These are phyloP conservation scores for Haplosporangium gracile DNA, from an alignment of 192 early-diverging fungal species.

Conservation along the genomic window DNA sequence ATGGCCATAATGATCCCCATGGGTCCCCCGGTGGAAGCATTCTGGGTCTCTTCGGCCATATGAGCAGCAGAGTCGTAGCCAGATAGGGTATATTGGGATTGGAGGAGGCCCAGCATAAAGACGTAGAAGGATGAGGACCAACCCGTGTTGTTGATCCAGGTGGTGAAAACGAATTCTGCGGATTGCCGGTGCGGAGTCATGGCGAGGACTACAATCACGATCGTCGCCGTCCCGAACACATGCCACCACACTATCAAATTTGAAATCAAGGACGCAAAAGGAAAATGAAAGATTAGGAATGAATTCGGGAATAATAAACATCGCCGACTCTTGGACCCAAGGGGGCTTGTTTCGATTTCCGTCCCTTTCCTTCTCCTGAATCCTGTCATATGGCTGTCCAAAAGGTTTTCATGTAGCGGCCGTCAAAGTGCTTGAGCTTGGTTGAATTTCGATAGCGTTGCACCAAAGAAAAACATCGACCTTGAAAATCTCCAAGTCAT, in stretches of 20 bases:
- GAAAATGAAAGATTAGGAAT: neutral
- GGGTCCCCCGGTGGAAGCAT: conserved; percentile 58
- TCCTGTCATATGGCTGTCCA: too few species aligned
- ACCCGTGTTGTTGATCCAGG: conserved; percentile 63
- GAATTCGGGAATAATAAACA: neutral
- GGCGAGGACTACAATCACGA: conserved; percentile 59
- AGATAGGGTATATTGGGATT: conserved; percentile 65
- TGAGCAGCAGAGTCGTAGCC: conserved; percentile 56
- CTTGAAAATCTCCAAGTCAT: neutral
- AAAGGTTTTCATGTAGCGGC: neutral
- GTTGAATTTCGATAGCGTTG: neutral
- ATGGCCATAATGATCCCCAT: conserved; percentile 57
- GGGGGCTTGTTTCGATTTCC: neutral
- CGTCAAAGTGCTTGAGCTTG: neutral
- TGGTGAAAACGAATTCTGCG: conserved; percentile 58
- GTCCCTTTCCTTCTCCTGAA: neutral
- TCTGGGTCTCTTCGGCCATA: conserved; percentile 65
- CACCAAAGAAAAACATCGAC: neutral
- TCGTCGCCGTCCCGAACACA: conserved; percentile 54
- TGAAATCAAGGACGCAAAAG: too few species aligned
- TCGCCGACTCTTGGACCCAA: too few species aligned
- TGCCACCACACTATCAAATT: conserved; percentile 40
- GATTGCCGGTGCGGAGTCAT: conserved; percentile 52
- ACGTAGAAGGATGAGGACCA: conserved; percentile 57
- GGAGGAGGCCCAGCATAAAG: conserved; percentile 59